Evolutionary conservation across 2,329 filamentous ascomycete genomes (phyloP), one percentile per base, ranked within the genome.

Genomic region (Aureobasidium sp.): DNA sequence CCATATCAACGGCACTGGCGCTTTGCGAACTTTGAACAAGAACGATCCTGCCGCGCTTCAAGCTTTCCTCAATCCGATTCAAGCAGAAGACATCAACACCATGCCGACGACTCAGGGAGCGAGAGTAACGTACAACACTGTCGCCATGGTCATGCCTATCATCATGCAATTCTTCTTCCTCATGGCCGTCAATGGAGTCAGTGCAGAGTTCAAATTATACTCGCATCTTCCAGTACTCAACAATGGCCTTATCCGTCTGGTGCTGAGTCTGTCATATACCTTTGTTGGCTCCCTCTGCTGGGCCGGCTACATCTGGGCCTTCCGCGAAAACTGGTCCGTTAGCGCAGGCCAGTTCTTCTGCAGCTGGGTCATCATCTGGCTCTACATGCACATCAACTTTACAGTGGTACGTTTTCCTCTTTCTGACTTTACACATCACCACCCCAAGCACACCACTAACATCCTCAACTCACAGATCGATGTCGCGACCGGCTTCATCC

Each of bases 151-250:
- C 51, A 70, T 80, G 36, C 74, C 78, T n/a, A 67, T 80, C 12
- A 74, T 80, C 37, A 75, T 77, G 61, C 75, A 80, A 64, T 80
- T 80, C 70, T 80, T 80, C 71, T 80, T 75, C 65, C 68, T 80
- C 14, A 72, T 76, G 31, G 74, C 72, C 47, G 66, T 80, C 63
- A 80, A 80, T 66, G 77, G 76, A 15, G 69, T 80, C n/a, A 74
- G 72, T 47, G 64, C 61, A 3, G 67, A 73, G 48, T 76, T 75
- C 64, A 69, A 73, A 6, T 67, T 79, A 20, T 78, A 75, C 68
- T 65, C 62, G n/a, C 55, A 65, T 17, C 51, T 77, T 11, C 51
- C 67, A 22, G 67, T 73, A 2, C 62, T 47, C 27, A 70, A 68
- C 31, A 75, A 72, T 62, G 71, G 69, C 15, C 56, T 73, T 7